Percentiles rank a stretch among this genome's conserved stretches.
phyloP scores from a whole-genome alignment of 306 rosid genomes.

The Vigna angularis region DNA sequence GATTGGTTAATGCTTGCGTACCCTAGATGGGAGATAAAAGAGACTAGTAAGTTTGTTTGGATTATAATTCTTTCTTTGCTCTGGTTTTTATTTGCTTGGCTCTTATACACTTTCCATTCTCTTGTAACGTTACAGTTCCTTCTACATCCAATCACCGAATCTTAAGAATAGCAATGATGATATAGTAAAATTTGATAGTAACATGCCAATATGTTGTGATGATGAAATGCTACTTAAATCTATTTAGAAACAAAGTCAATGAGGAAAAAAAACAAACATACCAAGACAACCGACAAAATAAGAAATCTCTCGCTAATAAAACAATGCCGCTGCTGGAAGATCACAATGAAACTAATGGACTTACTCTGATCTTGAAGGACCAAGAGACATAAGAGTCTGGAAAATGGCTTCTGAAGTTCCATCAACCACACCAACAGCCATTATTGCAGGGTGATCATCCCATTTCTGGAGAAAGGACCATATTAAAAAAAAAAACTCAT shows the following conservation, averaged over 20 bases:
- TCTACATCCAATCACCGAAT: conserved; percentile 4
- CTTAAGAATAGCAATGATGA: background rate
- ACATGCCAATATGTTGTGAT: background rate
- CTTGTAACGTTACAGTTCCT: conserved; percentile 28
- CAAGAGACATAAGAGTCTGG: conserved; percentile 89
- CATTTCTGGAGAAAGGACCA: conserved; percentile 65
- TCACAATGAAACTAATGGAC: conserved; percentile 41
- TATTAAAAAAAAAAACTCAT: conserved; percentile 40
- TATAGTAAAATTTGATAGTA: conserved; percentile 14
- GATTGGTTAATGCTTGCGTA: background rate
- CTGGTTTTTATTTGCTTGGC: conserved; percentile 21
- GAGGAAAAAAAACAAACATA: background rate
- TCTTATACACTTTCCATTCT: conserved; percentile 30
- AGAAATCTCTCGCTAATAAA: conserved; percentile 33
- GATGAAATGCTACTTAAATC: conserved; percentile 16
- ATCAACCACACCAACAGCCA: conserved; percentile 93
- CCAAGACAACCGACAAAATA: conserved; percentile 11
- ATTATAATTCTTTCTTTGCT: conserved; percentile 34
- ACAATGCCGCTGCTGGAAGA: conserved; percentile 29
- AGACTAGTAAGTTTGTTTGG: conserved; percentile 12
- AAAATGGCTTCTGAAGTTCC: conserved; percentile 96
- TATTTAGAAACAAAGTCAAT: conserved; percentile 5
- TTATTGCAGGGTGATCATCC: conserved; percentile 98
- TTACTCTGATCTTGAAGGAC: conserved; percentile 97
- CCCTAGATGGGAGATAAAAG: background rate